Evolutionary conservation across 176 grass and related monocot genomes (phyloP).

Genomic region (Eremochloa ophiuroides): DNA sequence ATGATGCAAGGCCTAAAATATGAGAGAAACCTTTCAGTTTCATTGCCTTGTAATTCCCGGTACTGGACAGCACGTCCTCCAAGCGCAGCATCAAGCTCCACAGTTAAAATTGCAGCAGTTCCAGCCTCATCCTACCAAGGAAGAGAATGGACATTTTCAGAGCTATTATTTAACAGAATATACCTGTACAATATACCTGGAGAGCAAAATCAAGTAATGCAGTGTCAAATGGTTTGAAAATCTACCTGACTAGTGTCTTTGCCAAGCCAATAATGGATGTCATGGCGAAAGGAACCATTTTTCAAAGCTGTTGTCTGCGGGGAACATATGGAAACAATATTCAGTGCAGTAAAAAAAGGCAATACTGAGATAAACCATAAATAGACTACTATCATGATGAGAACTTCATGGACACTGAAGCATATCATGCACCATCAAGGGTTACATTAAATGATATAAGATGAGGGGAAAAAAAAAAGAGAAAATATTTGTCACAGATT

Average conservation of each 20-base stretch:
- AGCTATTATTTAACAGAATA: not conserved
- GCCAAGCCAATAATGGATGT: constrained; percentile 99
- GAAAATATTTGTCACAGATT: not conserved
- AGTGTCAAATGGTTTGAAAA: constrained; percentile 28
- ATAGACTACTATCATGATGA: not conserved
- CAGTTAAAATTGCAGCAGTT: constrained; percentile 82
- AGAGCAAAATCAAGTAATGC: constrained; percentile 25
- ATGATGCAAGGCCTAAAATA: constrained; percentile 98
- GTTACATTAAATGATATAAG: not conserved
- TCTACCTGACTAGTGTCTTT: constrained; percentile 95
- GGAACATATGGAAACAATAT: not conserved
- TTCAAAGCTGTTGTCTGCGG: constrained; percentile 73
- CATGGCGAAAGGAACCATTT: constrained; percentile 84
- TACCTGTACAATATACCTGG: not conserved
- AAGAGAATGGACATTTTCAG: not conserved
- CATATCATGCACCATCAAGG: constrained; percentile 5
- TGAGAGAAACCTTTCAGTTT: constrained; percentile 87
- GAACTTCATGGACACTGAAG: not conserved
- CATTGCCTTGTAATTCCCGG: constrained; percentile 84
- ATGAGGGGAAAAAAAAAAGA: not conserved
- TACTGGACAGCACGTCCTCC: constrained; percentile 93
- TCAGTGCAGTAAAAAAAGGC: not conserved
- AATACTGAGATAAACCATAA: not conserved
- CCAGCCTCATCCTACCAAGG: constrained; percentile 79
- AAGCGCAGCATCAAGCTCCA: constrained; percentile 86